Conservation (phyloP, 306 rosid genomes). For the Mucuna pruriens region DNA sequence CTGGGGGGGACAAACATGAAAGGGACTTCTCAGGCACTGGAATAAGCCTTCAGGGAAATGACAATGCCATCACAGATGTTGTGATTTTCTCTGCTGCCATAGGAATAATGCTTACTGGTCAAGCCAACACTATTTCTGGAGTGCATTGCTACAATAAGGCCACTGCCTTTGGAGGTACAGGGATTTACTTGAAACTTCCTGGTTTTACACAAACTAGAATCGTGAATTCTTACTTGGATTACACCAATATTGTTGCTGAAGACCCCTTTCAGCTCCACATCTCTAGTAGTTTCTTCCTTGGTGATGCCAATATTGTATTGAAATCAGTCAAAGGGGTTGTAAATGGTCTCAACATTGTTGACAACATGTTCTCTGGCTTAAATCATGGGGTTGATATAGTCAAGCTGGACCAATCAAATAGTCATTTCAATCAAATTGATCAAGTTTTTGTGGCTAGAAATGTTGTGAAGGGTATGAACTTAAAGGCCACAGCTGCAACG, state of each 20-base stretch:
- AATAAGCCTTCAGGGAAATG: constrained; percentile 77
- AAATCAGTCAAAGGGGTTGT: constrained; percentile 77
- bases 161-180: constrained; percentile 77
- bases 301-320: constrained; percentile 68
- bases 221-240: constrained; percentile 84
- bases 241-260: constrained; percentile 82
- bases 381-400: constrained; percentile 62
- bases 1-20: constrained; percentile 68
- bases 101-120: constrained; percentile 72
- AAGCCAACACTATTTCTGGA: constrained; percentile 71
- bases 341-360: constrained; percentile 72
- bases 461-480: constrained; percentile 72
- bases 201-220: constrained; percentile 84
- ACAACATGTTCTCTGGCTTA: constrained; percentile 81
- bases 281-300: constrained; percentile 79
- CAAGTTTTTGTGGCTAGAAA: constrained; percentile 80
- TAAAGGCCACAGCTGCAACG: constrained; percentile 65
- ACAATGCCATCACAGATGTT: constrained; percentile 83
- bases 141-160: constrained; percentile 96
- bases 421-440: constrained; percentile 56
- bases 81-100: constrained; percentile 81
- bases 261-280: constrained; percentile 85
- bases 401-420: constrained; percentile 65
- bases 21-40: constrained; percentile 76
- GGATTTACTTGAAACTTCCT: constrained; percentile 69